These are phyloP conservation scores for Pseudogymnoascus destructans DNA, from an alignment of 2,329 filamentous ascomycete genomes.

Conservation along the genomic window DNA sequence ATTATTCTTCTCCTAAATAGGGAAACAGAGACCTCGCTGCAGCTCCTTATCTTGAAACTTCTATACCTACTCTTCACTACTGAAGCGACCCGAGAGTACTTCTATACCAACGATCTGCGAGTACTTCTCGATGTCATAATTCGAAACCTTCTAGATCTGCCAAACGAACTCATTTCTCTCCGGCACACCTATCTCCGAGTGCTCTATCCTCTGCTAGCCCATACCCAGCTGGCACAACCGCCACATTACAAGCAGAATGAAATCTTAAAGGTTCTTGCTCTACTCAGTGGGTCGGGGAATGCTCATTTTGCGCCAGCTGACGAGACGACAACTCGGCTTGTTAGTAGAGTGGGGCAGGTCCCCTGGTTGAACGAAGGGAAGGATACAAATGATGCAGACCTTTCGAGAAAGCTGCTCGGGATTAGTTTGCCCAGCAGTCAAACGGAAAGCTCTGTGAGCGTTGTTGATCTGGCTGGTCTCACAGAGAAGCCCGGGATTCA, in stretches of 20 bases:
- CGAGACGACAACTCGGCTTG: slow-evolving; percentile 64
- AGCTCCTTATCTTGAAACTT: slow-evolving; percentile 91
- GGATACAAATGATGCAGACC: slow-evolving; percentile 30
- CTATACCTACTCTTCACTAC: slow-evolving; percentile 93
- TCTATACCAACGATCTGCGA: slow-evolving; percentile 93
- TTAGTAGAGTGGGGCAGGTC: slow-evolving; percentile 61
- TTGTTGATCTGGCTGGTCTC: slow-evolving; percentile 64
- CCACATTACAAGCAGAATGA: slow-evolving; percentile 89
- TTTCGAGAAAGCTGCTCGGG: slow-evolving; percentile 49
- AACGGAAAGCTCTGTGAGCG: slow-evolving; percentile 60
- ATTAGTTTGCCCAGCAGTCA: slow-evolving; percentile 56
- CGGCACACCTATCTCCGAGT: slow-evolving; percentile 93
- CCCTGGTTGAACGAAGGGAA: slow-evolving; percentile 45
- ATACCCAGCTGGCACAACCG: slow-evolving; percentile 77
- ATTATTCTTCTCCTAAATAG: slow-evolving; percentile 90
- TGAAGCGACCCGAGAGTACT: slow-evolving; percentile 85
- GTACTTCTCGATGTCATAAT: slow-evolving; percentile 94
- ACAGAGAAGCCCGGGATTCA: slow-evolving; percentile 73
- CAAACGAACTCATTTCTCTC: slow-evolving; percentile 63
- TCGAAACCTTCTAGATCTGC: slow-evolving; percentile 88
- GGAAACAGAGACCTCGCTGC: slow-evolving; percentile 85
- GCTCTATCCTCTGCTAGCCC: slow-evolving; percentile 74
- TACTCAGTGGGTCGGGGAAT: slow-evolving; percentile 54
- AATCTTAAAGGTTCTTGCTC: slow-evolving; percentile 59
- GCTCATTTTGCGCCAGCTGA: slow-evolving; percentile 70